Percentiles rank a stretch among this genome's conserved stretches.
phyloP scores from a whole-genome alignment of 306 rosid species.

The Elaeagnus macrophylla region DNA sequence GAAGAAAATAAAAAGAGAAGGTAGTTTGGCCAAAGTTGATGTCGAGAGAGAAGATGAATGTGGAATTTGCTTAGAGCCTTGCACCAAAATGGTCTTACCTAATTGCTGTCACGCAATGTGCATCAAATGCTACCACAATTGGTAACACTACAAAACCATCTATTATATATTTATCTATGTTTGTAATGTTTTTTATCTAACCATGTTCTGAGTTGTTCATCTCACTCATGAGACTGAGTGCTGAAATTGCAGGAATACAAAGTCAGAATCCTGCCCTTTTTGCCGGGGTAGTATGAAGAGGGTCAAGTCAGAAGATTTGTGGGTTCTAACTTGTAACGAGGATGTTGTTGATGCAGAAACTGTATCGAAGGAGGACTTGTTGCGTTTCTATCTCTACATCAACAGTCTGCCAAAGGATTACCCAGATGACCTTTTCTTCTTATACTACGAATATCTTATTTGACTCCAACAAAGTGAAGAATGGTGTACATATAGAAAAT shows the following conservation, averaged over 20 bases:
- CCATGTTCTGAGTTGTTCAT: conserved; percentile 4
- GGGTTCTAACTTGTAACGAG: conserved; percentile 50
- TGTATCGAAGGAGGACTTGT: conserved; percentile 43
- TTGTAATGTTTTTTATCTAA: background rate
- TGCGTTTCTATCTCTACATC: conserved; percentile 48
- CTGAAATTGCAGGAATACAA: conserved; percentile 41
- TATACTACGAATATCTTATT: conserved; percentile 53
- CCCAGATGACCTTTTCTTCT: conserved; percentile 54
- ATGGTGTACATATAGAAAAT: conserved; percentile 18
- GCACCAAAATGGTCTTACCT: conserved; percentile 69
- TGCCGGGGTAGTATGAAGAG: conserved; percentile 69
- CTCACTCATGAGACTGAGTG: background rate
- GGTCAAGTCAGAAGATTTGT: conserved; percentile 57
- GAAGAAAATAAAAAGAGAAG: conserved; percentile 27
- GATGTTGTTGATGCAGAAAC: conserved; percentile 55
- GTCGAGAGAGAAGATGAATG: conserved; percentile 66
- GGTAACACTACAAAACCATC: conserved; percentile 26
- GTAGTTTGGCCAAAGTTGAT: conserved; percentile 28
- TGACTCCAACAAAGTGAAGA: conserved; percentile 19
- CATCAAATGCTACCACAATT: conserved; percentile 62
- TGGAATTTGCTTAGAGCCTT: conserved; percentile 71
- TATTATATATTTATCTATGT: background rate
- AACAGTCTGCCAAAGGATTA: conserved; percentile 53
- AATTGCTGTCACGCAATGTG: conserved; percentile 81
- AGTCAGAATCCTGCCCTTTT: conserved; percentile 80